Base-by-base conservation (phyloP, 1,284 basidiomycete species). In the Pisolithus thermaeus region DNA sequence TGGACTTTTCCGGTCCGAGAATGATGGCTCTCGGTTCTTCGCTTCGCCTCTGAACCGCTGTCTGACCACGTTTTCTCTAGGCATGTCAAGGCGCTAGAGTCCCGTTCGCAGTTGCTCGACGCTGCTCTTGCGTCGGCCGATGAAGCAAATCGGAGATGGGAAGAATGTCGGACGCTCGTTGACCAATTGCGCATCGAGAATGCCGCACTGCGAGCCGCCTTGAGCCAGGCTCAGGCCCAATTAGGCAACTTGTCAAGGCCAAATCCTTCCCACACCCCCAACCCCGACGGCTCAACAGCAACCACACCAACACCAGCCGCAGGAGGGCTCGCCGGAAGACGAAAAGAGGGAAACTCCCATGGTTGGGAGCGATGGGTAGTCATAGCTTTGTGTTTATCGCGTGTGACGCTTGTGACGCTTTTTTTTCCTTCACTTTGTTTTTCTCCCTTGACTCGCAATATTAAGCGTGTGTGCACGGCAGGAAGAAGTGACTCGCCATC, bases 131-230 rank as follows among this genome's bases (percentile, higher is more conserved):
- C 86, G 4, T 87, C 84, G 3, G 88, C 88, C 9, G 89, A 91
- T 64, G 88, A 90, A 64, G 88, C 89, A 9, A 90, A 90, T 62
- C 76, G 88, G 11, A 81, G 89, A 23, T 90, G 87, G 87, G 89
- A 91, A 61, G 88, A 91, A 59, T 90, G 88, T 59, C 81, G 89
- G 25, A 80, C 82, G 7, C 76, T 90, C 51, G 85, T 90, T 32
- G 89, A 91, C 65, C 85, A 87, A 64, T 77, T 91, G 12, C 80
- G 89, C 43, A 80, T 88, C 49, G 88, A 91, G 67, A 91, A 90
- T 55, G 79, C 86, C 7, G 81, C 84, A 4, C 67, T 81, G 2
- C 70, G 78, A 11, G 71, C 74, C 1, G 74, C 77, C 14, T 69
- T 79, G 36, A 68, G 63, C 43, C 73, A 75, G 38, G 62, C 70